These are phyloP conservation scores for Pichiaceae sp. DNA, from an alignment of 1,139 yeast genomes.

Conservation along the genomic window DNA sequence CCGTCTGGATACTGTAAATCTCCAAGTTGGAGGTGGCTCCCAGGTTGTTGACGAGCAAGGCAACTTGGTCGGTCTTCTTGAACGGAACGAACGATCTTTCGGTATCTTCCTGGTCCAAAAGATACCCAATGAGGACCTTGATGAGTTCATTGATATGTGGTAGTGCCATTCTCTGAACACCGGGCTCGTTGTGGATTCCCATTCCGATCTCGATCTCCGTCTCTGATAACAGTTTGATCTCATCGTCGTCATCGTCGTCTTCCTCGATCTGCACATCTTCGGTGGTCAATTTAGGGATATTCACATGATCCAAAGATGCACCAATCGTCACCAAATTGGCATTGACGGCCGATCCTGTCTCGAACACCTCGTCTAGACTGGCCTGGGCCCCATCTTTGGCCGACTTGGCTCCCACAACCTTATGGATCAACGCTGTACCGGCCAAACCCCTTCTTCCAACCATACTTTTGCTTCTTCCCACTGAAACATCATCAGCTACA, in stretches of 20 bases:
- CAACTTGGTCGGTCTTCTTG: constrained; percentile 52
- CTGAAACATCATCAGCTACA: constrained; percentile 90
- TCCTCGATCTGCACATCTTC: constrained; percentile 35
- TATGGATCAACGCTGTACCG: constrained; percentile 83
- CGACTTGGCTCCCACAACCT: constrained; percentile 72
- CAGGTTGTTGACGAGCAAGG: constrained; percentile 64
- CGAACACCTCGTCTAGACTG: constrained; percentile 40
- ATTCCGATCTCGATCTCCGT: constrained; percentile 82
- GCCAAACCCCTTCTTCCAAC: constrained; percentile 94
- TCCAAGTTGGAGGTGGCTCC: constrained; percentile 85
- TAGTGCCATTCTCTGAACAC: constrained; percentile 57
- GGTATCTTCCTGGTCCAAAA: constrained; percentile 46
- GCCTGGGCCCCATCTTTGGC: constrained; percentile 35
- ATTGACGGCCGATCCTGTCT: constrained; percentile 54
- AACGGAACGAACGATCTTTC: constrained; percentile 72
- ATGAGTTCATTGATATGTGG: constrained; percentile 56
- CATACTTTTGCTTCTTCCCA: constrained; percentile 76
- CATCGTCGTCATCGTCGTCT: constrained; percentile 43
- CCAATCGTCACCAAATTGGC: constrained; percentile 76
- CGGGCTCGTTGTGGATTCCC: constrained; percentile 96
- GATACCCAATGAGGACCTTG: constrained; percentile 41
- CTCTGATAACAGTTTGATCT: constrained; percentile 28
- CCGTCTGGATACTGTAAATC: constrained; percentile 53
- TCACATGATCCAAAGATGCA: constrained; percentile 81
- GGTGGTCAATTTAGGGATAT: constrained; percentile 32